phyloP scores from a whole-genome alignment of 257 asterid genomes.

The Datura wrightii region DNA sequence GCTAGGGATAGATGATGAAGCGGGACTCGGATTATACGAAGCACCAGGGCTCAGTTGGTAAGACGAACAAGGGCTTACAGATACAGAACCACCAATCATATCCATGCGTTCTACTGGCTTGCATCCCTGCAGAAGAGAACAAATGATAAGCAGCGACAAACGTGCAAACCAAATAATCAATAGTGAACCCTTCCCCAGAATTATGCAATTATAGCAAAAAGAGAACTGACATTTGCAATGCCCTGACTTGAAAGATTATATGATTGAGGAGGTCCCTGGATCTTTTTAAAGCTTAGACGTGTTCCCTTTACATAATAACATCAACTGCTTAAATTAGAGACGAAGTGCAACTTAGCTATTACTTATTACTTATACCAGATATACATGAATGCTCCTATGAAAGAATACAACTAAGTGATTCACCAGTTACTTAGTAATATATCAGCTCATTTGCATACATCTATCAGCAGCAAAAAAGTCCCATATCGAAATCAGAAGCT shows the following conservation, averaged over 20 bases:
- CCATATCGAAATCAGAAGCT: slow-evolving; percentile 12
- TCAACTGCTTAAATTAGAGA: background rate
- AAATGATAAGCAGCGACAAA: slow-evolving; percentile 27
- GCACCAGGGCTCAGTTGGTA: slow-evolving; percentile 87
- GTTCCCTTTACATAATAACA: background rate
- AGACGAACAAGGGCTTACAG: slow-evolving; percentile 80
- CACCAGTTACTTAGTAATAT: background rate
- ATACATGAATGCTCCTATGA: background rate
- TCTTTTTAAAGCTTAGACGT: slow-evolving; percentile 12
- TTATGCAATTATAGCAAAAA: background rate
- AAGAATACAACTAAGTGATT: background rate
- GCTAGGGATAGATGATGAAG: slow-evolving; percentile 82
- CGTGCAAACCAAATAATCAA: background rate
- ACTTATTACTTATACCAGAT: background rate
- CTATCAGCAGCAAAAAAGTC: slow-evolving; percentile 1
- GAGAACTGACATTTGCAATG: slow-evolving; percentile 3
- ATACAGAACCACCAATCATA: slow-evolving; percentile 63
- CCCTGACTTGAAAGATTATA: background rate
- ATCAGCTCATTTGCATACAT: slow-evolving; percentile 11
- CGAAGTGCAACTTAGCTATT: slow-evolving; percentile 4
- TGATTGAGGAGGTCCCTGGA: background rate
- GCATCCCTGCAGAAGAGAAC: slow-evolving; percentile 69
- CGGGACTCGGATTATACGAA: slow-evolving; percentile 88
- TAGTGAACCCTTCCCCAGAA: background rate
- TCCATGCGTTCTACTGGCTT: slow-evolving; percentile 77